These are phyloP conservation scores for Trifolium subterraneum DNA, from an alignment of 306 rosid genomes.

Conservation along the genomic window DNA sequence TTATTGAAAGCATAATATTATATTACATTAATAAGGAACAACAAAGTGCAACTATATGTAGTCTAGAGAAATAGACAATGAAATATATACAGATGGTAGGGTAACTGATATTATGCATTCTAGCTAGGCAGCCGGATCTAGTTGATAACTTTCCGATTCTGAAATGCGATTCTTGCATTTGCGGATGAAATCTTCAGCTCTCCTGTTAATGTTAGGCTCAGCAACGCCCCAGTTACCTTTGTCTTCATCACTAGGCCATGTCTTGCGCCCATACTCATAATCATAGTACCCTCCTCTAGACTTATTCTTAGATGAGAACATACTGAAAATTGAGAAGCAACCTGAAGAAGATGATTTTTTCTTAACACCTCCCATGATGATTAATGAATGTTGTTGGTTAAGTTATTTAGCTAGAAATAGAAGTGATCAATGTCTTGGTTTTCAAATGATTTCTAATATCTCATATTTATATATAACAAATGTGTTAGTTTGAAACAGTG, in stretches of 20 bases:
- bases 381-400: neutral
- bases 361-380: constrained; percentile 52
- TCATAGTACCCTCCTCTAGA: constrained; percentile 34
- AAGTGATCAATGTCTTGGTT: neutral
- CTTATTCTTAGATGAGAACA: constrained; percentile 50
- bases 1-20: neutral
- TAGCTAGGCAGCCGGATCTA: constrained; percentile 12
- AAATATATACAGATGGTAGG: neutral
- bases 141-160: constrained; percentile 48
- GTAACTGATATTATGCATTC: neutral
- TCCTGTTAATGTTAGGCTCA: constrained; percentile 61
- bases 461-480: constrained; percentile 3
- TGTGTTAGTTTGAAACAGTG: neutral
- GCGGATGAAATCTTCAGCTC: constrained; percentile 58
- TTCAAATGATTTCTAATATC: neutral
- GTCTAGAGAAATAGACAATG: neutral
- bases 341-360: constrained; percentile 51
- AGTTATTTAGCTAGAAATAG: neutral
- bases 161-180: constrained; percentile 48
- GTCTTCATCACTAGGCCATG: constrained; percentile 71
- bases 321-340: constrained; percentile 60
- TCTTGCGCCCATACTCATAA: constrained; percentile 39
- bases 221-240: constrained; percentile 55
- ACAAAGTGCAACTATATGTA: no score
- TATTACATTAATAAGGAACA: neutral